Base-by-base conservation (phyloP, 2,329 filamentous ascomycete genomes). In the Colletotrichum falcatum region DNA sequence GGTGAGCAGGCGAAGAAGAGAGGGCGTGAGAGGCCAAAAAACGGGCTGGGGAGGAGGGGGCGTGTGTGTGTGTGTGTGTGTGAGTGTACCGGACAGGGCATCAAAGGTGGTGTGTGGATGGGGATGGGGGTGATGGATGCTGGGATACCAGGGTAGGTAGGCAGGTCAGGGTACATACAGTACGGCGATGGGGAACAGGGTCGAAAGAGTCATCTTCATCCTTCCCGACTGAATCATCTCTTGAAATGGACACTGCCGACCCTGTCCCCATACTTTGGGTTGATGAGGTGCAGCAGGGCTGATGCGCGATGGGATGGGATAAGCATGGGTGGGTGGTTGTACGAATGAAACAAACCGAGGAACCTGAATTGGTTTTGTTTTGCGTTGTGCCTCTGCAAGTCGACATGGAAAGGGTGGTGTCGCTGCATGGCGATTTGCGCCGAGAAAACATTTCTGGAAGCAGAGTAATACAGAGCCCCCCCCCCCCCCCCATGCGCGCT, bases 21-120 rank as follows among this genome's bases (percentile, higher is more conserved):
- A 53, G 68, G 62, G 71, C 14, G 71, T 68, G 72, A 73, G 72
- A 68, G 74, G 72, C 62, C 69, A 73, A 73, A 74, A 74, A 75
- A 72, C 71, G 74, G 74, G 75, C 75, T 75, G 74, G 74, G 62
- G 60, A 70, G 62, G 51, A 44, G 56, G 67, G 59, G n/a, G 65
- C 37, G 65, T 55, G 46, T 37, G 64, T 51, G 65, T 48, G 49
- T 66, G 49, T 46, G 48, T 35, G 16, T 58, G 59, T 33, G 67
- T 48, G 49, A 28, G n/a, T 58, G 67, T 44, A 51, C 58, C 46
- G 30, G 51, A 28, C 55, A 61, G 63, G 49, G 55, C 49, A 53
- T 30, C 46, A 5, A 53, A 49, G 44, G 44, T 33, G 56, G 61
- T 54, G 65, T 53, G 63, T 70, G 49, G 42, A 33, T 51, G 53